Base-by-base conservation (phyloP, 75 land plant genomes). In the Larix kaempferi region DNA sequence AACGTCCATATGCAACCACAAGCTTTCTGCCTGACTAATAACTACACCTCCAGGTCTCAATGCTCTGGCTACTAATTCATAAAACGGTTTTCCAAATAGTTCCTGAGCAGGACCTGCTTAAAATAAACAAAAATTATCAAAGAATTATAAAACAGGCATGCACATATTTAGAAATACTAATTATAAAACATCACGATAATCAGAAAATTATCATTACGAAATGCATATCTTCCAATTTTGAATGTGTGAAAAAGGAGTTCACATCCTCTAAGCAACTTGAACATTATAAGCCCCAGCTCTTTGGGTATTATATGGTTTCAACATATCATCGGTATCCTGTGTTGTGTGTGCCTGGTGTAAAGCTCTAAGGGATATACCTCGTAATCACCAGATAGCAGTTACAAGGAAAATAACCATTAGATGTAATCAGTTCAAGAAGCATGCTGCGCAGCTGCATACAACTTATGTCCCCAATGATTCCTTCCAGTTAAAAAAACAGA, bases 61-160 rank as follows among this genome's bases (percentile, higher is more conserved):
- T 21, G 98, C 98, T 79, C 80, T 88, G 6, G 91, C 94, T 74
- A 90, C 75, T 10, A 89, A 86, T 80, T 93, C 91, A 80, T 91
- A 95, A 85, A 98, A 98, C 56, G 98, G 99, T 77, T 78, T 92
- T 82, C 95, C 92, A 67, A 98, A 94, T 49, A 98, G 95, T 65
- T 91, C 90, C 69, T 88, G 88, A 56, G 95, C 99, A 60, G 99
- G 99, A 76, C 99, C 99, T 97, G 73, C 62, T 77, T 64, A 39
- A 6, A 54, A 19, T 58, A 77, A 56, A n/a, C 52, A 79, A 57
- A 67, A 55, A 25, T 27, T 52, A 17, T 76, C 23, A 77, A 64
- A 52, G 15, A 54, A 15, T 37, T 23, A 66, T 66, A 16, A 41
- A 25, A 56, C 8, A 19, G 37, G n/a, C n/a, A n/a, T n/a, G n/a